phyloP scores from a whole-genome alignment of 768 basidiomycete species.

The Gymnopilus junonius region DNA sequence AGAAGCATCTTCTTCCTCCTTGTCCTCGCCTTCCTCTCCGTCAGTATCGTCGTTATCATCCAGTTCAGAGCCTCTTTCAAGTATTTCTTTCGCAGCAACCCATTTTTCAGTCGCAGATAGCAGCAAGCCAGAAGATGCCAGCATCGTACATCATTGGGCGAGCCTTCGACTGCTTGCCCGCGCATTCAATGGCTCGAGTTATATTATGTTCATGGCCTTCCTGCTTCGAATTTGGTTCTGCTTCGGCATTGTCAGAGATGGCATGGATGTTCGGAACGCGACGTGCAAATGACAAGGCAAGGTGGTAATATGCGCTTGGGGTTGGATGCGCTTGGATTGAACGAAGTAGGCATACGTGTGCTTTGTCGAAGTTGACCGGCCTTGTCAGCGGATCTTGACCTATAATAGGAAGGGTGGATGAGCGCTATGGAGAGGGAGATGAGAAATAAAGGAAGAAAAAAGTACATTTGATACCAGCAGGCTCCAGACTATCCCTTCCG shows the following conservation, averaged over 20 bases:
- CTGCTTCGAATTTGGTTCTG: neutral
- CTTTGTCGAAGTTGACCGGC: conserved; percentile 56
- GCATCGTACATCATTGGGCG: conserved; percentile 65
- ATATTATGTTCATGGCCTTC: conserved; percentile 8
- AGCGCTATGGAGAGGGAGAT: neutral
- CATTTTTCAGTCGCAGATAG: conserved; percentile 82
- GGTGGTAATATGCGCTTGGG: conserved; percentile 71
- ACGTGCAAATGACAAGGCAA: conserved; percentile 77
- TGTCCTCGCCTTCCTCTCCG: neutral
- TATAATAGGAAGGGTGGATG: conserved; percentile 26
- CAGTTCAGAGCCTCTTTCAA: conserved; percentile 70
- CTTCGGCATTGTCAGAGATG: neutral
- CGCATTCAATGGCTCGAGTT: conserved; percentile 62
- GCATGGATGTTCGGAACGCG: conserved; percentile 11
- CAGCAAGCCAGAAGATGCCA: conserved; percentile 90
- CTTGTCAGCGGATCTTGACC: conserved; percentile 72
- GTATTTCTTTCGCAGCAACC: conserved; percentile 72
- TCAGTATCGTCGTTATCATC: conserved; percentile 19
- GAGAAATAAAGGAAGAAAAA: neutral
- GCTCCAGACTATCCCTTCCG: conserved; percentile 75
- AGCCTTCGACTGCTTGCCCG: conserved; percentile 76
- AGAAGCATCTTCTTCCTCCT: neutral
- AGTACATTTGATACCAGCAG: conserved; percentile 73
- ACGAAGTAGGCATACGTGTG: conserved; percentile 52
- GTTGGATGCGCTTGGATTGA: conserved; percentile 55